Evolutionary conservation across 257 asterid species (phyloP).

Genomic region (Paraleonurus japonicus): DNA sequence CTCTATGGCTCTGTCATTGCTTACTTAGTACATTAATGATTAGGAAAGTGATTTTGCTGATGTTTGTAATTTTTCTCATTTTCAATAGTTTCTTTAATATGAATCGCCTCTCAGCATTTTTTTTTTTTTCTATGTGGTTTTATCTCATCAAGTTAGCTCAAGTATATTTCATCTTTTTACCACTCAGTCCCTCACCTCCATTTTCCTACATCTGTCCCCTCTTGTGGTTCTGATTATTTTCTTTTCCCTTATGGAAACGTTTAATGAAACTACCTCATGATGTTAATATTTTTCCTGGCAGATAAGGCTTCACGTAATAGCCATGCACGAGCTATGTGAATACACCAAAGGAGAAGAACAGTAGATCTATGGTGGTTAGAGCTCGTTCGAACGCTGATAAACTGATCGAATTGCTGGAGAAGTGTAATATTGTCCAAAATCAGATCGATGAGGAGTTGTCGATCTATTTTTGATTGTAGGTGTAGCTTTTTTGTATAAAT

Average conservation of each 20-base stretch:
- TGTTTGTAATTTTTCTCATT: not conserved
- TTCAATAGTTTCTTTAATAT: not conserved
- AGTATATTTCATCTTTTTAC: not conserved
- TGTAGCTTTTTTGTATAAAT: constrained; percentile 17
- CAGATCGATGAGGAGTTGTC: constrained; percentile 63
- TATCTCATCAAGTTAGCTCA: not conserved
- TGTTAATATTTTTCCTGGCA: constrained; percentile 38
- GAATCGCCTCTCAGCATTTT: too few relatives aligned
- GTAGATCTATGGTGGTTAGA: not conserved
- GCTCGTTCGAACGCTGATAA: constrained; percentile 34
- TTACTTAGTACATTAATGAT: constrained; percentile 7
- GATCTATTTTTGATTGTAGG: constrained; percentile 46
- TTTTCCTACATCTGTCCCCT: not conserved
- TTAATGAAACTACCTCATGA: constrained; percentile 14
- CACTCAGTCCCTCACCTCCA: not conserved
- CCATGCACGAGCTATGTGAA: constrained; percentile 98
- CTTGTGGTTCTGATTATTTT: constrained; percentile 13
- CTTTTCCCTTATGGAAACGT: not conserved
- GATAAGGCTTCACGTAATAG: constrained; percentile 97
- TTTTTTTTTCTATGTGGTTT: constrained; percentile 4
- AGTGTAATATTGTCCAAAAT: constrained; percentile 66
- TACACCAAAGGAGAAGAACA: constrained; percentile 75
- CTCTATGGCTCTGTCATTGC: not conserved
- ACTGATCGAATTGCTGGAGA: constrained; percentile 54
- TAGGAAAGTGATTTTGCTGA: constrained; percentile 1